Evolutionary conservation across 495 filamentous ascomycete genomes (phyloP).

Genomic region (Astrocystis sublimbata): DNA sequence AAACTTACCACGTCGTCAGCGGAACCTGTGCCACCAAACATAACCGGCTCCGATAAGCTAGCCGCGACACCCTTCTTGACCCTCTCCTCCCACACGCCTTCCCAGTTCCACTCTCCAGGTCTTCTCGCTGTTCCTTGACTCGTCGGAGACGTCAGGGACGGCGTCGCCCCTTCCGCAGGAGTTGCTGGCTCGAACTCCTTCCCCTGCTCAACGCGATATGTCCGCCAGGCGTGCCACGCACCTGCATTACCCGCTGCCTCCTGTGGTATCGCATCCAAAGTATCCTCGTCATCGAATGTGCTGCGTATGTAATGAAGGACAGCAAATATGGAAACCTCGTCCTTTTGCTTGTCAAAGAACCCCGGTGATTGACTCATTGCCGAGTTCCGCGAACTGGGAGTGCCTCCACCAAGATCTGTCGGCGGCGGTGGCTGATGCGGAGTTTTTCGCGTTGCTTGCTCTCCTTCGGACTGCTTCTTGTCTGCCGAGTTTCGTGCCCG

Average conservation of each 20-base stretch:
- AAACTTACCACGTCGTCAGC: conserved; percentile 68
- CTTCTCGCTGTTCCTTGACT: conserved; percentile 23
- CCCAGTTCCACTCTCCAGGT: conserved; percentile 89
- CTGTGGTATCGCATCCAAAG: conserved; percentile 76
- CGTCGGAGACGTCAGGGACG: conserved; percentile 7
- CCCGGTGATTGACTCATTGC: conserved; percentile 29
- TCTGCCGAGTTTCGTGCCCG: conserved; percentile 26
- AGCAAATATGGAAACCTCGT: conserved; percentile 53
- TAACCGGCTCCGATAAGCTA: conserved; percentile 72
- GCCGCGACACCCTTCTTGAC: conserved; percentile 72
- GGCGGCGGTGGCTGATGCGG: conserved; percentile 37
- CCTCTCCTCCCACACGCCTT: conserved; percentile 87
- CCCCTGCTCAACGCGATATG: conserved; percentile 54
- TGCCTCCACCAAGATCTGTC: conserved; percentile 31
- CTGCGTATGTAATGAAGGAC: conserved; percentile 79
- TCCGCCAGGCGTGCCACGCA: conserved; percentile 87
- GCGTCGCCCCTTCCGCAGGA: conserved; percentile 6
- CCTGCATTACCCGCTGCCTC: conserved; percentile 83
- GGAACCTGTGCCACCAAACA: conserved; percentile 66
- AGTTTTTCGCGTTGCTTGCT: conserved; percentile 25
- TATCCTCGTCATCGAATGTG: conserved; percentile 72
- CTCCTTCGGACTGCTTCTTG: conserved; percentile 27
- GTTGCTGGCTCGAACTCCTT: conserved; percentile 29
- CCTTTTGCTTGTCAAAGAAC: conserved; percentile 26
- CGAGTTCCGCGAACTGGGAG: conserved; percentile 37